phyloP scores from a whole-genome alignment of 2,329 filamentous ascomycete genomes.

The Ascomycota sp. region DNA sequence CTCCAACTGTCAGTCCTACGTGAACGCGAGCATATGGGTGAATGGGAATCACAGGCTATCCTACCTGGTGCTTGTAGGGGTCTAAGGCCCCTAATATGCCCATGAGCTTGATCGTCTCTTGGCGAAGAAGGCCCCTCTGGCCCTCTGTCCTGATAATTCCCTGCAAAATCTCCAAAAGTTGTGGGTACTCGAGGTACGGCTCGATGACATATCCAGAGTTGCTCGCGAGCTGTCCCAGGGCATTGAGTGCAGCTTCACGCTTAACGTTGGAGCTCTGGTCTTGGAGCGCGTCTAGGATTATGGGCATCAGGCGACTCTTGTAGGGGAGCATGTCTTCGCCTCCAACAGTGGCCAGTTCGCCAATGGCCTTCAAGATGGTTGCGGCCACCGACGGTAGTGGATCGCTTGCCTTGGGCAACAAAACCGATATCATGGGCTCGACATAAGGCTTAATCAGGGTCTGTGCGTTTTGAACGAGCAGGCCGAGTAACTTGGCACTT shows the following conservation, averaged over 20 bases:
- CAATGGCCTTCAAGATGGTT: slow-evolving; percentile 84
- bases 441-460: slow-evolving; percentile 89
- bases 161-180: slow-evolving; percentile 77
- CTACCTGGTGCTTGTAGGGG: slow-evolving; percentile 74
- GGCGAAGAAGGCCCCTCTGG: slow-evolving; percentile 60
- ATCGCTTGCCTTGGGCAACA: slow-evolving; percentile 83
- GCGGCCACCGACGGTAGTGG: slow-evolving; percentile 70
- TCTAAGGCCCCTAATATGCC: slow-evolving; percentile 87
- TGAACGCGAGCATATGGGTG: too few relatives aligned
- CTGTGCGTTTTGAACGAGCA: slow-evolving; percentile 82
- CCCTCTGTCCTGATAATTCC: slow-evolving; percentile 81
- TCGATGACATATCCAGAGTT: slow-evolving; percentile 96
- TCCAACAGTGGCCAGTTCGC: slow-evolving; percentile 80
- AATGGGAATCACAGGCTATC: not conserved
- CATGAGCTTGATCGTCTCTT: slow-evolving; percentile 90
- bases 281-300: slow-evolving; percentile 82
- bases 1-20: slow-evolving; percentile 1
- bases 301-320: slow-evolving; percentile 77
- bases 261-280: slow-evolving; percentile 81
- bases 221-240: slow-evolving; percentile 76
- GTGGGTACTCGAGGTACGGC: slow-evolving; percentile 84
- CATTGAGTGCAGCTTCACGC: slow-evolving; percentile 73
- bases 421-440: slow-evolving; percentile 80
- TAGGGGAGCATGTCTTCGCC: slow-evolving; percentile 86
- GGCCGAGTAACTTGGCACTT: slow-evolving; percentile 75